These are phyloP conservation scores for Alloteropsis angusta DNA, from an alignment of 202 grass and related monocot species.

Conservation along the genomic window DNA sequence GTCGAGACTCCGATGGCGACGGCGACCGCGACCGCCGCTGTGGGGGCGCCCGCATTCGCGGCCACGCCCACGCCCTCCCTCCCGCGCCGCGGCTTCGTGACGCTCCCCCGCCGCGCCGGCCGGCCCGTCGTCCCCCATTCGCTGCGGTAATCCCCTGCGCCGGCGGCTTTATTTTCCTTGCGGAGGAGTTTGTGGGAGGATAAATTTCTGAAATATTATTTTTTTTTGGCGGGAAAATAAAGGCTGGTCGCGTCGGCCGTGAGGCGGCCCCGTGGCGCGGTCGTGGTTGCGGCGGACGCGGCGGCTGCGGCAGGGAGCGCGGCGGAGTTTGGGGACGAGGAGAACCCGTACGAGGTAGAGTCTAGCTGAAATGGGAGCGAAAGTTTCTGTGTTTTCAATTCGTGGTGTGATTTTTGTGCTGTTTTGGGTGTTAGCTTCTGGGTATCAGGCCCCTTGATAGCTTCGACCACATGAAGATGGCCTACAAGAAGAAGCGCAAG, in stretches of 20 bases:
- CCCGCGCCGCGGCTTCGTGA: conserved; percentile 15
- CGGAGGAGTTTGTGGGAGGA: not conserved
- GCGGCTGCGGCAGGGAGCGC: conserved; percentile 21
- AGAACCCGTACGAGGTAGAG: conserved; percentile 42
- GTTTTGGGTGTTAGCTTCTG: conserved; percentile 48
- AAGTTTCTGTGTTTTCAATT: not conserved
- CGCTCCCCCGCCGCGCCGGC: conserved; percentile 23
- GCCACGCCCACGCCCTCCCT: not conserved
- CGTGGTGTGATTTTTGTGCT: conserved; percentile 14
- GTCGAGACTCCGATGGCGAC: not conserved
- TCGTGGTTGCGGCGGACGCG: conserved; percentile 23
- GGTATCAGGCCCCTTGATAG: conserved; percentile 65
- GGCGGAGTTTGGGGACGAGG: conserved; percentile 36
- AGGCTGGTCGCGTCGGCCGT: conserved; percentile 19
- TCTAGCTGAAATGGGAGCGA: not conserved
- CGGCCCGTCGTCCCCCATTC: not conserved
- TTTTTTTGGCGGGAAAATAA: conserved; percentile 6
- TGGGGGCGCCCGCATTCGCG: not conserved
- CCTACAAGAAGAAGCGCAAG: conserved; percentile 79
- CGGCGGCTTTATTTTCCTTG: not conserved
- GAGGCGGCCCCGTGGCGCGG: conserved; percentile 4
- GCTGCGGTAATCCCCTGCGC: conserved; percentile 23
- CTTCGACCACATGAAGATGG: conserved; percentile 80
- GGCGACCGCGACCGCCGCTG: not conserved
- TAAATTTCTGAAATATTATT: not conserved